Base-by-base conservation (phyloP, 441 rosid species). In the Flueggea neowawraea region DNA sequence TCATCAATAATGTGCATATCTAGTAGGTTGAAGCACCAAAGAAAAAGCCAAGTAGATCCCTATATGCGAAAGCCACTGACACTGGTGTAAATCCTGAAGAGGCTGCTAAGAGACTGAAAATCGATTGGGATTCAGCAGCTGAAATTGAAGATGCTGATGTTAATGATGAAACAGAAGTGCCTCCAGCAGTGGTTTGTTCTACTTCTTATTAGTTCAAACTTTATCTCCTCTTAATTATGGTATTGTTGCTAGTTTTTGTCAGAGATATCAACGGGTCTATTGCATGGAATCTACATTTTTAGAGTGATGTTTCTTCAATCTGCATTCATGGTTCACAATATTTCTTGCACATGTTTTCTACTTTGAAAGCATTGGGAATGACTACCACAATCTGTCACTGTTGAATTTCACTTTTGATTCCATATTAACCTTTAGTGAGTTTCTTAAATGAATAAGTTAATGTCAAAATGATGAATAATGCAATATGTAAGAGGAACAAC, bases 91-190 rank as follows among this genome's bases (percentile, higher is more conserved):
- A 84, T 75, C 95, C 87, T 54, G 73, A 77, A 69, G 86, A 82
- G 65, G 96, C 86, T 63, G 93, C 97, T 28, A 85, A 85, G 80
- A 88, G 93, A 86, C 78, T 93, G 69, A 85, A 93, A 48, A 15
- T 94, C 45, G 97, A 90, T 41, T 94, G 96, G 95, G 97, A 94
- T 81, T 77, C 96, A 73, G 96, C 96, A 61, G 96, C 99, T 69
- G 87, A 90, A 63, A 87, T 88, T 66, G 91, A 85, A 62, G 90
- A 83, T 16, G 76, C 63, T 32, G 88, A 78, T 32, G 66, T n/a
- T 8, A 74, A 61, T 15, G 82, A 88, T 60, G 91, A 84, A 32
- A 57, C 79, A 53, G 91, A 87, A 65, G 88, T 89, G n/a, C 91
- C 86, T 48, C 36, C 87, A 64, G 88, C 69, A 65, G 66, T 91